phyloP scores from a whole-genome alignment of 2,329 filamentous ascomycete genomes.

The Cyphellophora europaea region DNA sequence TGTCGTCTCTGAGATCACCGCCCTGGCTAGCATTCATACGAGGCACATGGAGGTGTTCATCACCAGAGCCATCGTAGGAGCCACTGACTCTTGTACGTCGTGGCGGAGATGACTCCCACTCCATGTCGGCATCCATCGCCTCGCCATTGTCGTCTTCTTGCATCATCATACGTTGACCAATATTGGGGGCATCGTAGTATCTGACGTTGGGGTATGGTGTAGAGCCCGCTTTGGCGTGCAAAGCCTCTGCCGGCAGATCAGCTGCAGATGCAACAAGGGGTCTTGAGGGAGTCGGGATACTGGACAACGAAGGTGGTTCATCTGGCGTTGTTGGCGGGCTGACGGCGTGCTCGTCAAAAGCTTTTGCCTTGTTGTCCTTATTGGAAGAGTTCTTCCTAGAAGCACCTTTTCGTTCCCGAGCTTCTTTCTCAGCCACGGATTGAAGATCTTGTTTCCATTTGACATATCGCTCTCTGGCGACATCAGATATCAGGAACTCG shows the following conservation, averaged over 20 bases:
- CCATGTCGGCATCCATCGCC: slow-evolving; percentile 1
- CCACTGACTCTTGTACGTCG: slow-evolving; percentile 12
- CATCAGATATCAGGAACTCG: slow-evolving; percentile 69
- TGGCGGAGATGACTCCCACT: slow-evolving; percentile 6
- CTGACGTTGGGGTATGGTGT: background rate
- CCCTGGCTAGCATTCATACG: background rate
- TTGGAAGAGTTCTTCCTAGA: background rate
- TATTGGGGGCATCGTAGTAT: background rate
- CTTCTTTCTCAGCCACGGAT: slow-evolving; percentile 45
- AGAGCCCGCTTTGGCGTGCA: background rate
- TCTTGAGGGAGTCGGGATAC: background rate
- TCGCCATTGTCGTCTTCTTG: slow-evolving; percentile 3
- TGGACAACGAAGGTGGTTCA: slow-evolving; percentile 1
- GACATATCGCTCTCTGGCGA: slow-evolving; percentile 66
- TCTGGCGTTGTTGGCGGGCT: slow-evolving; percentile 4
- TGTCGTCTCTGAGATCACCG: slow-evolving; percentile 35
- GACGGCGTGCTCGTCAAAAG: background rate
- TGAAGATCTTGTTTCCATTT: slow-evolving; percentile 67
- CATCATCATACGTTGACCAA: background rate
- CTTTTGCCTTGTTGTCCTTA: background rate
- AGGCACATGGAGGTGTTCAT: background rate
- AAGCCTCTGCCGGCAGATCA: background rate
- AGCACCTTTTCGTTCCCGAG: slow-evolving; percentile 4
- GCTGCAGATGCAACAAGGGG: background rate
- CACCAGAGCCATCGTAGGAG: slow-evolving; percentile 11